Conservation (phyloP, 176 grass and related monocot genomes). For the Carex myosuroides region DNA sequence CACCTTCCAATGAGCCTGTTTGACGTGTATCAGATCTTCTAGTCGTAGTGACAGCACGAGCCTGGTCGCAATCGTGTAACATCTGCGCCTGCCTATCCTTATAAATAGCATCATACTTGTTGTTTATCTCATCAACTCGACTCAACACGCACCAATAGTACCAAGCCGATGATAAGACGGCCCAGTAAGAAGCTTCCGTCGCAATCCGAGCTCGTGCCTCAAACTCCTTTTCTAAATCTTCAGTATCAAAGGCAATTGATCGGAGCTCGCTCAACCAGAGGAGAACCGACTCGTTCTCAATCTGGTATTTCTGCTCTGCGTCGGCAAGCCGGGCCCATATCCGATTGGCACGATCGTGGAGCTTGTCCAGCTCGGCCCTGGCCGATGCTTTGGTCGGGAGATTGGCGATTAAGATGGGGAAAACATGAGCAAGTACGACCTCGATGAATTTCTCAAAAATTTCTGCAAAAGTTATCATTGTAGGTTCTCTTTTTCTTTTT, state of each 20-base stretch:
- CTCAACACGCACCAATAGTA: not conserved
- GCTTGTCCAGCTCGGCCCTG: not conserved
- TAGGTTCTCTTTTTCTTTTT: not conserved
- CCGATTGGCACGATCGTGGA: not conserved
- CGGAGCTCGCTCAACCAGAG: conserved; percentile 27
- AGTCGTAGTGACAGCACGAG: not conserved
- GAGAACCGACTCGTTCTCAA: conserved; percentile 11
- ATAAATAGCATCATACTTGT: conserved; percentile 6
- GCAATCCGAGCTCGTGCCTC: not conserved
- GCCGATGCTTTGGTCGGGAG: not conserved
- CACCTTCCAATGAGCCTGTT: not conserved
- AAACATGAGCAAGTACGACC: not conserved
- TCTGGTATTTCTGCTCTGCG: conserved; percentile 21
- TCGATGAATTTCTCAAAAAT: not conserved
- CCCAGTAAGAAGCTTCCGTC: not conserved
- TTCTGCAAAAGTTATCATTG: not conserved
- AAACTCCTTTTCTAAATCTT: conserved; percentile 26
- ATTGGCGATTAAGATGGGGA: not conserved
- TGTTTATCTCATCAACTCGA: conserved; percentile 13
- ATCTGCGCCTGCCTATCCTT: not conserved
- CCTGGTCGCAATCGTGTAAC: not conserved
- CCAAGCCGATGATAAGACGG: not conserved
- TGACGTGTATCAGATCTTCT: not conserved
- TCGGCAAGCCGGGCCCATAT: conserved; percentile 14
- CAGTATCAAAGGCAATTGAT: conserved; percentile 17